Evolutionary conservation across 495 filamentous ascomycete genomes (phyloP), one percentile per base, ranked within the genome.

Genomic region (Neurospora discreta): DNA sequence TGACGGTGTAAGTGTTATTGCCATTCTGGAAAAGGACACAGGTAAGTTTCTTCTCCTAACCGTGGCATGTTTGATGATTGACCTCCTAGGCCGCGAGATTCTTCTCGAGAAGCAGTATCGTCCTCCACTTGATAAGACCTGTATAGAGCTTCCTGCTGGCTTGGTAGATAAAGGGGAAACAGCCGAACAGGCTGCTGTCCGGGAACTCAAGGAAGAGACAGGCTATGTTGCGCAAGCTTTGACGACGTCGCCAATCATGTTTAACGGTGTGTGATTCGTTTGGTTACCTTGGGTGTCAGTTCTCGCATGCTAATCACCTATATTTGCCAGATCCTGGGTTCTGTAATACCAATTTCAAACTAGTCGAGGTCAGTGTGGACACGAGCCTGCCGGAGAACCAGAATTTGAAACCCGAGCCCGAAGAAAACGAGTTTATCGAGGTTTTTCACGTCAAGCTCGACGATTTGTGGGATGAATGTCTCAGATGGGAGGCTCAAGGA

Each of bases 151-250:
- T 3, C 94, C 94, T 0, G 94, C 94, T 4, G 94, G 94, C 0
- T 81, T 98, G 10, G 88, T 97, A 16, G 94, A 98, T 81, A 90
- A 89, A 9, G 89, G 87, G 39, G 94, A 97, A 79, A 91, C 88
- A 0, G 87, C 90, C 1, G 91, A 94, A 75, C 80, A 91, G 72
- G 91, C 91, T 70, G 94, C 94, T 9, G 85, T 97, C 16, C 85
- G 94, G n/a, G 94, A 98, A 77, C 84, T 99, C 72, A 93, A 89
- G 74, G 95, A 99, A 80, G 95, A 99, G 81, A 97, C 95, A 0
- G 95, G 95, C 6, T 98, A 95, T 78, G 87, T 93, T 39, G 94
- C 91, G 20, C 84, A 88, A 41, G 89, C 87, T 1, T 81, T 86
- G 52, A 85, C 91, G 78, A 87, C 87, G 10, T 92, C 90, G 71